phyloP scores from a whole-genome alignment of 2,329 filamentous ascomycete genomes.

The Achaetomium macrosporum region DNA sequence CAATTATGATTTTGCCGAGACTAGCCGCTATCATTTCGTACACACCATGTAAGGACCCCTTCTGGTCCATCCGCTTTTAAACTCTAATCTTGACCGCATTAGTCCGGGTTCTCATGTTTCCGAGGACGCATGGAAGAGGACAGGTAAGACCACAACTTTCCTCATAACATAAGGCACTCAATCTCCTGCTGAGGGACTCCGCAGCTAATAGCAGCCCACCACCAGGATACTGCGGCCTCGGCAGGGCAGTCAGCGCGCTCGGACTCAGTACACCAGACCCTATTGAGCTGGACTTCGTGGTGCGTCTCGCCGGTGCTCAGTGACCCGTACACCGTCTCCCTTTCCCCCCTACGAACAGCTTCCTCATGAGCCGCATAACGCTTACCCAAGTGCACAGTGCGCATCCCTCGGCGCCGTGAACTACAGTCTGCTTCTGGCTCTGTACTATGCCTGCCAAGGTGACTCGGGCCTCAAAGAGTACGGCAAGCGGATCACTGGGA shows the following conservation, averaged over 20 bases:
- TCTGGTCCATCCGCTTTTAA: background rate
- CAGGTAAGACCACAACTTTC: conserved; percentile 29
- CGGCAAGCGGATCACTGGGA: conserved; percentile 13
- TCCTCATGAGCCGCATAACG: background rate
- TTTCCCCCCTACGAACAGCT: background rate
- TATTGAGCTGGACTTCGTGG: conserved; percentile 68
- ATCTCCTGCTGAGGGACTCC: background rate
- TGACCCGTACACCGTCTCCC: background rate
- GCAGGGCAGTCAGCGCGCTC: conserved; percentile 57
- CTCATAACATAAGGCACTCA: background rate
- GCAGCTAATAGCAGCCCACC: background rate
- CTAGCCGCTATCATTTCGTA: conserved; percentile 68
- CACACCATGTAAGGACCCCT: conserved; percentile 64
- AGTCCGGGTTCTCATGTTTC: conserved; percentile 51
- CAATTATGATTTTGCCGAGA: conserved; percentile 77
- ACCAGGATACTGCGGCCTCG: conserved; percentile 68
- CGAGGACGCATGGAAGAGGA: conserved; percentile 39
- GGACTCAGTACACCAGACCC: conserved; percentile 50
- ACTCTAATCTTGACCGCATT: background rate
- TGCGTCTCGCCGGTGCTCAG: conserved; percentile 33
- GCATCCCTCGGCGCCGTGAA: conserved; percentile 78
- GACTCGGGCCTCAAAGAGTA: conserved; percentile 44
- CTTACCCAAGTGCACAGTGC: conserved; percentile 41
- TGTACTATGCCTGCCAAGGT: conserved; percentile 51
- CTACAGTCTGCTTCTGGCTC: conserved; percentile 54